Conservation (phyloP, 2,329 filamentous ascomycete species). For the Cercospora zeae-maydis region DNA sequence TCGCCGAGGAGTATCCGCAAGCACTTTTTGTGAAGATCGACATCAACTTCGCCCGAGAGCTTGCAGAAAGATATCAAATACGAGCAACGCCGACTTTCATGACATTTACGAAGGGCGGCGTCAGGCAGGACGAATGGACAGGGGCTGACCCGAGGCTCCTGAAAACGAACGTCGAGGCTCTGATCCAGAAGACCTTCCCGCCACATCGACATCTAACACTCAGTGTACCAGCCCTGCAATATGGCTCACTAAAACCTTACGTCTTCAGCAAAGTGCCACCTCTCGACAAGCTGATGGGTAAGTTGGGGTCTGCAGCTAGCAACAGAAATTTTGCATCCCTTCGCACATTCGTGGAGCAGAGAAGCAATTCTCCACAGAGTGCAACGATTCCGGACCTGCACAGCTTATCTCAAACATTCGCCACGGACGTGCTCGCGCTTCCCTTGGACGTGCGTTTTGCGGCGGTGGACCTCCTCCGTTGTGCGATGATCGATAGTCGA, state of each 20-base stretch:
- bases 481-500: constrained; percentile 71
- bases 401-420: constrained; percentile 51
- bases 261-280: constrained; percentile 76
- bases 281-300: constrained; percentile 73
- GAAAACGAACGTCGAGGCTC: constrained; percentile 65
- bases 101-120: constrained; percentile 68
- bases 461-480: constrained; percentile 78
- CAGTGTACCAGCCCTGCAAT: constrained; percentile 66
- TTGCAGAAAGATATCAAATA: constrained; percentile 64
- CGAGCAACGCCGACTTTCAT: constrained; percentile 83
- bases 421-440: constrained; percentile 42
- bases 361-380: constrained; percentile 58
- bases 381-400: constrained; percentile 68
- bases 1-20: constrained; percentile 69
- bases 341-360: constrained; percentile 66
- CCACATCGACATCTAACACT: constrained; percentile 72
- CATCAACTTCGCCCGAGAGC: constrained; percentile 59
- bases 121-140: constrained; percentile 74
- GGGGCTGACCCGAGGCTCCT: constrained; percentile 69
- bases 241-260: constrained; percentile 63
- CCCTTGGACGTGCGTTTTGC: constrained; percentile 69
- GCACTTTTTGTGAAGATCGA: constrained; percentile 80
- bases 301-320: constrained; percentile 64
- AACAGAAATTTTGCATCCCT: constrained; percentile 61
- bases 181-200: constrained; percentile 72